phyloP scores from a whole-genome alignment of 768 basidiomycete species.

The Rhodocollybia butyracea region DNA sequence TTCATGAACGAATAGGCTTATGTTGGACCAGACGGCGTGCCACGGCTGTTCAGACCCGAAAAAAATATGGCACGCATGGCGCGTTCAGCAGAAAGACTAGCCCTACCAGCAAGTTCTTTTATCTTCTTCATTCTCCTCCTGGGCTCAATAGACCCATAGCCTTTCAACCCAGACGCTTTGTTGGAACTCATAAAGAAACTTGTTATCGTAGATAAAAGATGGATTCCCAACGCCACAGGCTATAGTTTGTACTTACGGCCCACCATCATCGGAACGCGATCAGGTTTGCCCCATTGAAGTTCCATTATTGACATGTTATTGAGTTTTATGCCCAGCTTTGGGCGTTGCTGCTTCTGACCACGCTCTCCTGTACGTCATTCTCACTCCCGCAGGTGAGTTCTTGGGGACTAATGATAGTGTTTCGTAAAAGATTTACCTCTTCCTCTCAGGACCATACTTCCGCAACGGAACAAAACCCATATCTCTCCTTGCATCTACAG shows the following conservation, averaged over 20 bases:
- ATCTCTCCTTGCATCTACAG: conserved; percentile 36
- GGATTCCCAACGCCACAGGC: conserved; percentile 76
- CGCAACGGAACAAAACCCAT: conserved; percentile 57
- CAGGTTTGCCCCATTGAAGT: conserved; percentile 16
- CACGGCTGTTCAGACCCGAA: conserved; percentile 78
- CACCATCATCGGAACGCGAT: conserved; percentile 60
- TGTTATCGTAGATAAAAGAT: conserved; percentile 65
- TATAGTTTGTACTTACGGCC: conserved; percentile 88
- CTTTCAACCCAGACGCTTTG: conserved; percentile 69
- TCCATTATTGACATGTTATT: neutral
- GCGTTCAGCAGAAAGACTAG: conserved; percentile 65
- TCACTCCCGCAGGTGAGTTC: too few relatives aligned
- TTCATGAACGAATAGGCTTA: conserved; percentile 48
- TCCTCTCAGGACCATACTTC: conserved; percentile 83
- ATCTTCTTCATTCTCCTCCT: neutral
- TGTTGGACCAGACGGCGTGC: conserved; percentile 62
- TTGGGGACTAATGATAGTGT: too few relatives aligned
- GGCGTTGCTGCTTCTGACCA: conserved; percentile 69
- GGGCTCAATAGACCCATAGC: conserved; percentile 31
- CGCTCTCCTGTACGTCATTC: conserved; percentile 71
- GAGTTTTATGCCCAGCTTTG: conserved; percentile 29
- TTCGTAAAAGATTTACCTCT: too few relatives aligned
- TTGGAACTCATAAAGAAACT: conserved; percentile 73
- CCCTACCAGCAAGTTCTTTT: conserved; percentile 37
- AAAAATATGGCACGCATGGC: conserved; percentile 83